A percentile compares a stretch with the other conserved stretches of the same genome.
These are phyloP conservation scores for Trichophyton equinum DNA, from an alignment of 2,329 filamentous ascomycete species.

Conservation along the genomic window DNA sequence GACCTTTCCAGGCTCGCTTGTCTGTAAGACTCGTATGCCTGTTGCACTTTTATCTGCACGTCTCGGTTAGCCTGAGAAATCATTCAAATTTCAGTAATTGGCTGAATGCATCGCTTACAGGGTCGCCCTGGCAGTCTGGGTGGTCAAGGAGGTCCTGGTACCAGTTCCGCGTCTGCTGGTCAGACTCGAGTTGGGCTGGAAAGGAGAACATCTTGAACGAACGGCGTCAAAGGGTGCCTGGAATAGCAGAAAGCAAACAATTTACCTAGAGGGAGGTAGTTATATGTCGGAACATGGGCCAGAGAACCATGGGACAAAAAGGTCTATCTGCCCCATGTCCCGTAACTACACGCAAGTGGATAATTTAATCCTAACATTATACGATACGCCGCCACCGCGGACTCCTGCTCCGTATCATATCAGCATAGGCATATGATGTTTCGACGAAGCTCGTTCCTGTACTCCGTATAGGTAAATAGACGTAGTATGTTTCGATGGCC, in stretches of 20 bases:
- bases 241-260: no score
- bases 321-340: no score
- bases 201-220: slow-evolving; percentile 8
- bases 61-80: not conserved
- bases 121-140: slow-evolving; percentile 6
- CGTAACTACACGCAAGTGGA: no score
- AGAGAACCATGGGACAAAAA: no score
- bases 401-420: no score
- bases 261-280: not conserved
- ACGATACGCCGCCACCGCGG: no score
- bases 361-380: no score
- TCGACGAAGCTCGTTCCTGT: no score
- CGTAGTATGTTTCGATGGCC: no score
- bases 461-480: no score
- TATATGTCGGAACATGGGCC: not conserved
- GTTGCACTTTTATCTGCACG: slow-evolving; percentile 5
- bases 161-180: slow-evolving; percentile 5
- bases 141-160: slow-evolving; percentile 10
- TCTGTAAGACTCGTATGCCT: slow-evolving; percentile 8
- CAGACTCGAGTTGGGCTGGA: slow-evolving; percentile 7
- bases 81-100: not conserved
- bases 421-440: no score
- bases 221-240: not conserved
- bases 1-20: slow-evolving; percentile 5
- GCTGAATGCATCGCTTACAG: slow-evolving; percentile 3